Base-by-base conservation (phyloP, 1,284 basidiomycete species). In the Heterobasidion parviporum region DNA sequence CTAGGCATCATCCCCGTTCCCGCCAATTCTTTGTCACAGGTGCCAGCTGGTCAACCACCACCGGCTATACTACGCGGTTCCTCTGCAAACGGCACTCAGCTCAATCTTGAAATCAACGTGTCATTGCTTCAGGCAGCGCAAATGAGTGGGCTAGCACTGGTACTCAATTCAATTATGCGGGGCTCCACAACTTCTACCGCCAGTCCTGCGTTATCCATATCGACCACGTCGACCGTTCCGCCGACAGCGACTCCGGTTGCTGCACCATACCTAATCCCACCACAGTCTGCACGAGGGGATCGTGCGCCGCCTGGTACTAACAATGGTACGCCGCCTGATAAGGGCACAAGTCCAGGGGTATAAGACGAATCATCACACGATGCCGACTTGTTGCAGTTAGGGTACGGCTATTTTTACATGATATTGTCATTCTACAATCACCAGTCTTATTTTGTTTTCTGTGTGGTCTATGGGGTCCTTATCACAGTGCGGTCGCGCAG, bases 21-120 rank as follows among this genome's bases (percentile, higher is more conserved):
- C 1, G 76, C 76, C n/a, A 65, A 76, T 10, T 76, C 81, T 2
- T 64, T 84, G n/a, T 75, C 78, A 5, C 69, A 26, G 6, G 43
- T 34, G 8, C 16, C 79, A 12, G 67, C 79, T 26, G 80, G 77
- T 14, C 79, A 84, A 60, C 74, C 80, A 20, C 81, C 81, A 61
- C 84, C 87, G 2, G 87, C 86, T 32, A 77, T 90, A 20, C 72
- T 90, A 52, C 79, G 82, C 56, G 82, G 84, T 26, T 81, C 84
- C 2, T 81, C 81, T 7, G 78, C 81, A 8, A 82, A 87, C 63
- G 87, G 87, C 12, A 77, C 78, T 32, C 81, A 83, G 74, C 68
- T 89, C 58, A 85, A 77, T 63, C 70, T 90, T 56, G 88, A 90
- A 61, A 86, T 90, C 64, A 89, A 89, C 59, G 80, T 89, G 26